Base-by-base conservation (phyloP, 2,329 filamentous ascomycete genomes). In the Alternaria arbusti region DNA sequence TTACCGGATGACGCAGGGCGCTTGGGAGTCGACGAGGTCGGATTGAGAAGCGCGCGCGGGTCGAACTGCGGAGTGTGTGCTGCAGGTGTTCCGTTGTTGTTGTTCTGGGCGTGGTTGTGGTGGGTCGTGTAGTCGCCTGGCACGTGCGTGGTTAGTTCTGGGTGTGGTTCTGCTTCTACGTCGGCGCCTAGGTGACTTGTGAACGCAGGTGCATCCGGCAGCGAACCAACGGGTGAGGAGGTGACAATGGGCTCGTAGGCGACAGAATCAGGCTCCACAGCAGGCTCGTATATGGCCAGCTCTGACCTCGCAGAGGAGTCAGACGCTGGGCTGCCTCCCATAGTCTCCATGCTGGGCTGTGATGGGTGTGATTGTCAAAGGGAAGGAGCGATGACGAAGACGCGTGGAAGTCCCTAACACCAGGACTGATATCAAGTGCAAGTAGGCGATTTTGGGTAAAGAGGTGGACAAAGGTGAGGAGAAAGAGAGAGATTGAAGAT, bases 11-110 rank as follows among this genome's bases (percentile, higher is more conserved):
- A 70, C 1, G 74, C 77, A 40, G 77, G 71, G 6, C 77, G 77
- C 60, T 79, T 80, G 13, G 72, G 50, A 36, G 44, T 70, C 3
- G 70, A 57, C 9, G 74, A 67, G 52, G 72, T 77, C 3, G 78
- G 78, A 52, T 80, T 79, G 28, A 81, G 74, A 10, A 81, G 65
- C 7, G 73, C 69, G 25, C 71, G 70, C 0, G 78, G 75, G 25
- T 80, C 72, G 46, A 66, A 78, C 7, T 66, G 57, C 9, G 60
- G 64, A 15, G 26, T 49, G 46, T 66, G 68, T 32, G 61, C 23
- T 45, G 43, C 52, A 26, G 64, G 40, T 28, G 55, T 20, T 50
- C 61, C 55, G 77, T 28, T 64, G 68, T 45, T 28, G 26, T 28
- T 55, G 57, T 47, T 63, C 59, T 44, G 49, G 55, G 63, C n/a